Evolutionary conservation across 768 basidiomycete species (phyloP).

Genomic region (Antrodiella citrinella): DNA sequence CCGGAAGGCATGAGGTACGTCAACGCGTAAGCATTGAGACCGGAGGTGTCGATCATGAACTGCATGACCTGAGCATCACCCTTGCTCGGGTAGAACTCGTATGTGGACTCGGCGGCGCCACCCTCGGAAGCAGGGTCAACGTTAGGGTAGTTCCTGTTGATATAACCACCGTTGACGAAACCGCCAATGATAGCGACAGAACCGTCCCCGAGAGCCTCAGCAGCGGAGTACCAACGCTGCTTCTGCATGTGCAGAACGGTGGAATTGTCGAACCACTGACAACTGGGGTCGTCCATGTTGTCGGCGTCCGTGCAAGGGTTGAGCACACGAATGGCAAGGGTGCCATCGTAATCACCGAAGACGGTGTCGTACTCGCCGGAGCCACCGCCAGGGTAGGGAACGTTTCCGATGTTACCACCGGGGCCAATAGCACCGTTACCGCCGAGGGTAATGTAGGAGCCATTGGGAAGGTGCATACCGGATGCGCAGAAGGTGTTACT

Average conservation of each 20-base stretch:
- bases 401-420: slow-evolving; percentile 49
- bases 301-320: slow-evolving; percentile 50
- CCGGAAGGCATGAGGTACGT: slow-evolving; percentile 71
- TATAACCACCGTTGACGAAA: slow-evolving; percentile 69
- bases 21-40: slow-evolving; percentile 72
- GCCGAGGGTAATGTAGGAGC: slow-evolving; percentile 67
- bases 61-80: slow-evolving; percentile 45
- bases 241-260: slow-evolving; percentile 56
- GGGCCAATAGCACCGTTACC: slow-evolving; percentile 71
- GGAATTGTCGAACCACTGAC: slow-evolving; percentile 69
- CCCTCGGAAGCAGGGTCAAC: slow-evolving; percentile 54
- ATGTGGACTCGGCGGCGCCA: slow-evolving; percentile 72
- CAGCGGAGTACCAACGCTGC: slow-evolving; percentile 71
- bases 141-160: slow-evolving; percentile 70
- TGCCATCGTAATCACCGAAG: slow-evolving; percentile 79
- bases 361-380: slow-evolving; percentile 50
- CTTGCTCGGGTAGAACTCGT: slow-evolving; percentile 72
- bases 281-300: slow-evolving; percentile 24
- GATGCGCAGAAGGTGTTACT: slow-evolving; percentile 80
- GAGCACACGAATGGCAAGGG: slow-evolving; percentile 71
- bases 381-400: slow-evolving; percentile 16
- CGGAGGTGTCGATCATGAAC: slow-evolving; percentile 66
- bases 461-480: slow-evolving; percentile 76
- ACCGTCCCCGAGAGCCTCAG: slow-evolving; percentile 71
- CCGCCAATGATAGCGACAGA: slow-evolving; percentile 75